Base-by-base conservation (phyloP, 805 yeast species). In the Kluyveromyces nonfermentans region DNA sequence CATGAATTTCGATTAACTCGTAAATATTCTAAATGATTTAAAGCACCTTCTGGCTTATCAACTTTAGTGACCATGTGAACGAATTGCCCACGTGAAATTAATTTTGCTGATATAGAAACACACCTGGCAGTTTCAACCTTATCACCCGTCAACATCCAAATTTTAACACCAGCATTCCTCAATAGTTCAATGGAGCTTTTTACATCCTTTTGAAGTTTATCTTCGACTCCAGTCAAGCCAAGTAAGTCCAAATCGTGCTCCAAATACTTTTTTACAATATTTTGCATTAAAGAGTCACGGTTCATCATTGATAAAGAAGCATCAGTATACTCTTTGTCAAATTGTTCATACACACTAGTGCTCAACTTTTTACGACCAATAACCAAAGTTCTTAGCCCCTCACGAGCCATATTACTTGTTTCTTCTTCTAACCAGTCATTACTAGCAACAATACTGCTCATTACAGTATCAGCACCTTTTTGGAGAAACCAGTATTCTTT, bases 81-180 rank as follows among this genome's bases (percentile, higher is more conserved):
- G 53, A 82, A 83, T 64, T 93, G 98, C 3, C 98, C 98, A 51
- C 97, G 76, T 1, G 95, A 74, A 22, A 93, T 90, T 41, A 93
- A 74, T 56, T 89, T 82, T 28, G 97, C 93, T 62, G 96, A 85
- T n/a, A 94, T 85, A 17, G 97, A 88, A 33, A 93, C 97, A 73
- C 98, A 93, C 47, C 88, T 78, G 1, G 98, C 98, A 0, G 99
- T 93, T 66, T 93, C 99, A 6, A 93, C 97, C 62, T 93, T 93
- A 63, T 93, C 99, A 52, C 99, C 99, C 0, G 99, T 93, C 39
- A 93, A 69, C 98, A 93, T 94, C 99, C 99, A 93, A 41, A 93
- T 93, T 56, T 89, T 89, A 44, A 94, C 78, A 4, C 97, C 98
- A 0, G 97, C 99, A 65, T 94, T 93, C 53, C 98, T 75, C 52